Evolutionary conservation across 2,329 filamentous ascomycete genomes (phyloP), one percentile per base, ranked within the genome.

Genomic region (Fusarium zealandicum): DNA sequence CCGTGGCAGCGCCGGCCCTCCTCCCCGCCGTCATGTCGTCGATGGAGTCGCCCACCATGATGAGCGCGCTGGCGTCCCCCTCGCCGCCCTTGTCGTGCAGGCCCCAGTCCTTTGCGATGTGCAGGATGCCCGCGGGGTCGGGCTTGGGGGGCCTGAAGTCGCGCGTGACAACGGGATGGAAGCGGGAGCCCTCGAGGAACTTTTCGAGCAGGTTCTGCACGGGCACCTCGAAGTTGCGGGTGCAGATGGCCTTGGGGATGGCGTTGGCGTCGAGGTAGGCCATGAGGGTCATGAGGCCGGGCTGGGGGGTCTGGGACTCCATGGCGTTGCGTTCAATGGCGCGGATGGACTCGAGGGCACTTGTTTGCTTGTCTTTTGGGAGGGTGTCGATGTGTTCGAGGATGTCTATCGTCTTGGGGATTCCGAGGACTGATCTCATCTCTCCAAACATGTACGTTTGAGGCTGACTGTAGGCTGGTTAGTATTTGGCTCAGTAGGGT

Each of bases 381-480:
- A 98, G 86, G 3, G 80, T 76, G 71, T 92, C 88, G 70, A 97
- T 87, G 76, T 98, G 90, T 57, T 92, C 88, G 35, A 99, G 87
- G 70, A 99, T 98, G 75, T 99, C 95, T 68, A 80, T 78, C 30
- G 78, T 75, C 71, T 88, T 89, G 58, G 84, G 72, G 65, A 98
- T 97, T 42, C 79, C 80, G 13, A 98, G 83, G 7, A 85, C 88
- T 12, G 77, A 70, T 61, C 88, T 88, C 93, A 99, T 98, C 70
- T 96, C 83, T 16, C 76, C 73, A 75, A 98, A 98, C 93, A 98
- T 99, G 82, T 96, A 91, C 65, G 90, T 95, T 75, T 98, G 93
- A 0, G 93, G 93, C 52, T 93, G 78, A 72, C 92, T 96, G 59
- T 8, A 13, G 45, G 36, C 2, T 28, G 4, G 16, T 62, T 42